Base-by-base conservation (phyloP, 2,329 filamentous ascomycete species). In the Epichloe gansuensis region DNA sequence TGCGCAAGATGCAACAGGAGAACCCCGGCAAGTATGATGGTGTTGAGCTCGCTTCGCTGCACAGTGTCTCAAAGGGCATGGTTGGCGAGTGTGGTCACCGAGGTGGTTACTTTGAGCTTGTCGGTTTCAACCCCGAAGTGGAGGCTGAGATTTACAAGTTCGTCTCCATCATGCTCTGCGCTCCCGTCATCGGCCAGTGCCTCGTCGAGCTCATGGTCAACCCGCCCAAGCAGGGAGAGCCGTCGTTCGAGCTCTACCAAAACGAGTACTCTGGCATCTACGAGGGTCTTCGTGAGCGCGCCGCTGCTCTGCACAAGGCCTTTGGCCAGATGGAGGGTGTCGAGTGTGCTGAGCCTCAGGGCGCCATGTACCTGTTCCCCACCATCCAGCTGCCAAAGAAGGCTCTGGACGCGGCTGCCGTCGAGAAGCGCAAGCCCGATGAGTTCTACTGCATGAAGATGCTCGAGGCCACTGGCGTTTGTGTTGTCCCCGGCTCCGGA, bases 291-390 rank as follows among this genome's bases (percentile, higher is more conserved):
- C 81, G 81, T 64, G 72, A 86, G 68, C 85, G 93, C 58, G 93
- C 93, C 40, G 79, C 75, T 54, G 90, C 93, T 6, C 77, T 98
- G 48, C 93, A 94, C 71, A 79, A 89, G 62, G 90, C 91, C 31
- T 98, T 98, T 71, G 75, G 82, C 68, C 73, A 89, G 65, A 97
- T 98, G 93, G 91, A 97, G 70, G 93, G 93, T 53, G 91, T 98
- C 54, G 81, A 90, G 67, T 95, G 90, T 71, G 85, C 86, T 62
- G 77, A 82, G 60, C 93, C 93, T 52, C 87, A 95, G 78, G 93
- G 93, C 55, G 85, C 87, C 66, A 98, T 98, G 93, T 98, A 98
- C 74, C 85, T 98, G 63, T 98, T 97, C 81, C 93, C 93, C 25
- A 93, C 88, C 60, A 95, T 98, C 71, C 81, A 75, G 36, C 75